phyloP scores from a whole-genome alignment of 2,329 filamentous ascomycete genomes.

The Bretziella fagacearum region DNA sequence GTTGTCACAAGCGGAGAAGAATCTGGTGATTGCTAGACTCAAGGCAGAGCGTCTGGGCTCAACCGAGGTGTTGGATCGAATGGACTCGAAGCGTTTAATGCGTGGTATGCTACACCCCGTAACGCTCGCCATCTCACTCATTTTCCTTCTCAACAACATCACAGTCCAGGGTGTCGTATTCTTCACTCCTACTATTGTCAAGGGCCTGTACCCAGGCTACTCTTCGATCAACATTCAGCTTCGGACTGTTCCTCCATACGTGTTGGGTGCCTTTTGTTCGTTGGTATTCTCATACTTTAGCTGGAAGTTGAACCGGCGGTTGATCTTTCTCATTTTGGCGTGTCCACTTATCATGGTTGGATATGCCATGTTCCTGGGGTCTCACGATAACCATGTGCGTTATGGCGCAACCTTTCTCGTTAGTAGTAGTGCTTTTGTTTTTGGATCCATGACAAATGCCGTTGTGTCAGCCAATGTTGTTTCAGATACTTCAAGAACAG shows the following conservation, averaged over 20 bases:
- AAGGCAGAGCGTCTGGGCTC: slow-evolving; percentile 47
- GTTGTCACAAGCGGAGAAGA: slow-evolving; percentile 48
- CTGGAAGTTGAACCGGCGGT: slow-evolving; percentile 36
- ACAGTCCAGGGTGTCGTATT: slow-evolving; percentile 51
- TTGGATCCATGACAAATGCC: slow-evolving; percentile 45
- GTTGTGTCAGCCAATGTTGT: slow-evolving; percentile 48
- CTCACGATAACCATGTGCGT: slow-evolving; percentile 27
- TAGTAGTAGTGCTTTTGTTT: slow-evolving; percentile 40
- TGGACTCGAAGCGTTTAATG: slow-evolving; percentile 40
- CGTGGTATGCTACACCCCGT: slow-evolving; percentile 43
- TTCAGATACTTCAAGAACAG: slow-evolving; percentile 45
- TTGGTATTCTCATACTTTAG: slow-evolving; percentile 39
- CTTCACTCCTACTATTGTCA: slow-evolving; percentile 48
- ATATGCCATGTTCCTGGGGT: slow-evolving; percentile 47
- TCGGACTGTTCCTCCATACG: slow-evolving; percentile 46
- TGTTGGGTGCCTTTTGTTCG: slow-evolving; percentile 44
- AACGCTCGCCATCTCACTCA: slow-evolving; percentile 34
- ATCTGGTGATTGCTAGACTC: slow-evolving; percentile 47
- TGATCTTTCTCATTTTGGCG: slow-evolving; percentile 36
- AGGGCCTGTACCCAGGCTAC: slow-evolving; percentile 41
- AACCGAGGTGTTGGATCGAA: slow-evolving; percentile 43
- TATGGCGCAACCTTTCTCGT: slow-evolving; percentile 51
- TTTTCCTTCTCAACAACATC: slow-evolving; percentile 49
- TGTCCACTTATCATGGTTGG: slow-evolving; percentile 43
- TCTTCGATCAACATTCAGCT: slow-evolving; percentile 45